A percentile compares a stretch with the other conserved stretches of the same genome.
Conservation (phyloP, 1,139 yeast genomes). For the Kodamaea plutei region DNA sequence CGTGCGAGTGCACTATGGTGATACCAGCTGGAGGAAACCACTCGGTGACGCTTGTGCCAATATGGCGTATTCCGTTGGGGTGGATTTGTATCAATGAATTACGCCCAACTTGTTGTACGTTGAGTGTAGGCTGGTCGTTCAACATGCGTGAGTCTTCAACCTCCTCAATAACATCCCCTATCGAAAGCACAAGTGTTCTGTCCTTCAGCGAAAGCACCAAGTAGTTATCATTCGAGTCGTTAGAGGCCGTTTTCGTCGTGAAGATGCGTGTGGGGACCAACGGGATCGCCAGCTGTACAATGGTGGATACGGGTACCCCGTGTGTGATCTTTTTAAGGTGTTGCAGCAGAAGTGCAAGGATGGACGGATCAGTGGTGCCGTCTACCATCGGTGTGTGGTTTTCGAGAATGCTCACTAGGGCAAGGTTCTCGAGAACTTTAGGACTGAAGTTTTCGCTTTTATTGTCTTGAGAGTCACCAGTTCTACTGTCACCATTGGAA, state of each 20-base stretch:
- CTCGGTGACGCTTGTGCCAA: constrained; percentile 40
- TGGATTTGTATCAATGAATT: constrained; percentile 70
- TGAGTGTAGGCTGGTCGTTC: constrained; percentile 56
- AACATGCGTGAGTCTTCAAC: constrained; percentile 63
- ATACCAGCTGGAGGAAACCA: constrained; percentile 90
- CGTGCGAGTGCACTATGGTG: constrained; percentile 52
- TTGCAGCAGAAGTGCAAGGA: constrained; percentile 26
- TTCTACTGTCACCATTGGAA: no score
- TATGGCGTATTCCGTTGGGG: constrained; percentile 66
- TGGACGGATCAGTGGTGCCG: constrained; percentile 38
- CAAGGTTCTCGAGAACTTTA: constrained; percentile 51
- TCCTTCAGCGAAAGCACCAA: constrained; percentile 60
- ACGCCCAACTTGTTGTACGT: constrained; percentile 66
- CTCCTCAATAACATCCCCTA: constrained; percentile 79
- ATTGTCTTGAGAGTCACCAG: no score
- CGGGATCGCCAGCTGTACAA: constrained; percentile 74
- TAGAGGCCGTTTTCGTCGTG: constrained; percentile 48
- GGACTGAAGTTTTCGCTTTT: constrained; percentile 14
- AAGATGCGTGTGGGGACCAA: constrained; percentile 55
- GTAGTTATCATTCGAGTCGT: constrained; percentile 55
- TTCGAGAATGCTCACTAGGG: constrained; percentile 50
- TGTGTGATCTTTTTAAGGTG: constrained; percentile 53
- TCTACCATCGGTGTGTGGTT: constrained; percentile 58
- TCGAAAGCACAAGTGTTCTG: constrained; percentile 68
- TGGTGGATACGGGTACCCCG: constrained; percentile 56